Conservation (phyloP, 345 rosid species). For the Linum usitatissimum region DNA sequence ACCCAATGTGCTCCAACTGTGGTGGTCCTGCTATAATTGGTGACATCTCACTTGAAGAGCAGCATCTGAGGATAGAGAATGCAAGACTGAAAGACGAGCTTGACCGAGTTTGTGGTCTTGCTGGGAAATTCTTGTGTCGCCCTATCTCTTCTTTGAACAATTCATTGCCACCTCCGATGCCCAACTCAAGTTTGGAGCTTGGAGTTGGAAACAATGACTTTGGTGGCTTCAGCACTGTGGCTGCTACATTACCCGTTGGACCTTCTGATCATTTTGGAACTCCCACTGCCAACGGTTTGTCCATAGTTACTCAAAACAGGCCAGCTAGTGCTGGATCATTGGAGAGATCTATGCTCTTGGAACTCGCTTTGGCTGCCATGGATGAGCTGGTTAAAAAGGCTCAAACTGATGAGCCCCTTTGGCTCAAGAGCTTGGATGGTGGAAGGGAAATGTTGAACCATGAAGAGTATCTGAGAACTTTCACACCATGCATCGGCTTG, state of each 20-base stretch:
- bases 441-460: conserved; percentile 51
- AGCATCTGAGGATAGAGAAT: conserved; percentile 79
- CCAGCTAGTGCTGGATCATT: conserved; percentile 30
- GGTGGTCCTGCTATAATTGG: conserved; percentile 81
- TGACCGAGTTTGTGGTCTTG: conserved; percentile 75
- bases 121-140: conserved; percentile 85
- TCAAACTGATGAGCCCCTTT: conserved; percentile 65
- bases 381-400: conserved; percentile 80
- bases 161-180: conserved; percentile 36
- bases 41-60: conserved; percentile 78
- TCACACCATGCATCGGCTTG: conserved; percentile 55
- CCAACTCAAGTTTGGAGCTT: conserved; percentile 69
- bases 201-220: conserved; percentile 63
- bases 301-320: conserved; percentile 25
- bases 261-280: conserved; percentile 33
- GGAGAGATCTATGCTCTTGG: conserved; percentile 66
- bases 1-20: conserved; percentile 77
- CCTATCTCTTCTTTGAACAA: conserved; percentile 39
- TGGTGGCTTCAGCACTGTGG: conserved; percentile 29
- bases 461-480: conserved; percentile 52
- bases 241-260: conserved; percentile 37
- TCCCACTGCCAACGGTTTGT: conserved; percentile 34
- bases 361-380: conserved; percentile 77
- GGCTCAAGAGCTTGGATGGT: conserved; percentile 56
- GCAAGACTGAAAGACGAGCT: conserved; percentile 74